Percentiles rank a stretch among this genome's conserved stretches.
Evolutionary conservation across 345 rosid genomes (phyloP).

Genomic region (Salix arbutifolia): DNA sequence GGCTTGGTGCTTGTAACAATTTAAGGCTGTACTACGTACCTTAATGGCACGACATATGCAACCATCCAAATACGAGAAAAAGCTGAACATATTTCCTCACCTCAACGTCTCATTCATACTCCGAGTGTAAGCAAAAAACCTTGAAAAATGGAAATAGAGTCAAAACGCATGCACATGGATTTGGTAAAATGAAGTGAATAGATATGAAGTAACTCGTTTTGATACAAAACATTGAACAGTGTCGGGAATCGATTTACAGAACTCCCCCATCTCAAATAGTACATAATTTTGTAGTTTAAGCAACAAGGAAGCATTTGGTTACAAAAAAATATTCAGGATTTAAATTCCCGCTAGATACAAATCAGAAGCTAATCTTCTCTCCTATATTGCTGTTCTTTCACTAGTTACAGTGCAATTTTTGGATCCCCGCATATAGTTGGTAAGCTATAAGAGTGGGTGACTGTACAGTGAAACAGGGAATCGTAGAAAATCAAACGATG

Average conservation of each 20-base stretch:
- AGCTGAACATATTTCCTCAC: not conserved
- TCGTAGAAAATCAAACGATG: not conserved
- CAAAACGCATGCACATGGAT: not conserved
- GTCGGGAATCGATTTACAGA: too few species aligned
- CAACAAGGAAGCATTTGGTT: not conserved
- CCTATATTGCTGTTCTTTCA: slow-evolving; percentile 13
- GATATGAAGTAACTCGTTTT: not conserved
- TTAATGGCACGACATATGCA: not conserved
- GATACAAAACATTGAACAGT: not conserved
- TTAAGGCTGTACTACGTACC: too few species aligned
- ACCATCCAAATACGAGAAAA: not conserved
- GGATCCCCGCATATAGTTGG: not conserved
- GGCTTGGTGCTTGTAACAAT: too few species aligned
- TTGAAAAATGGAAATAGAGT: too few species aligned
- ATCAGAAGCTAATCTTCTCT: slow-evolving; percentile 17
- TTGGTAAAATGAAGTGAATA: not conserved
- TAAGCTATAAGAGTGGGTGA: not conserved
- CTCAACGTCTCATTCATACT: not conserved
- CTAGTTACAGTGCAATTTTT: slow-evolving; percentile 13
- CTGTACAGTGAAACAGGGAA: not conserved
- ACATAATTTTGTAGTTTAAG: not conserved
- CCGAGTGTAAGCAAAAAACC: not conserved
- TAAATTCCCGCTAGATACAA: slow-evolving; percentile 17
- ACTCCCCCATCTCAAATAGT: not conserved
- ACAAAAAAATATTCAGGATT: not conserved